Conservation (phyloP, 148 eudicot genomes). For the Rhododendron williamsianum region DNA sequence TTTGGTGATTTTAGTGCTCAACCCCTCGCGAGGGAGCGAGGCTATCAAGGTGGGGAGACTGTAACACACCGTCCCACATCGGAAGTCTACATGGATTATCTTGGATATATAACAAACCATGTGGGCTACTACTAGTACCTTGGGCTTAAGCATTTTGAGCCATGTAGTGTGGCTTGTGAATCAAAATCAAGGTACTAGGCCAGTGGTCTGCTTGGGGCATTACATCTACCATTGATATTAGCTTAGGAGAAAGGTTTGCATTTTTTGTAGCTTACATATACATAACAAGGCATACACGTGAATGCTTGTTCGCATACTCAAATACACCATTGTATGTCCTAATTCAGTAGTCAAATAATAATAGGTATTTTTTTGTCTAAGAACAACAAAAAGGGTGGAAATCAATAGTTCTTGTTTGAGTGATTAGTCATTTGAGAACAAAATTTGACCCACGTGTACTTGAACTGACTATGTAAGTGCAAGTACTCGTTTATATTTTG, state of each 20-base stretch:
- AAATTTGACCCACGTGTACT: not conserved
- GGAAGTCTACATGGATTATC: too few relatives aligned
- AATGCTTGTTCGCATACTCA: not conserved
- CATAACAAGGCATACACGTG: not conserved
- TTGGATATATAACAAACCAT: too few relatives aligned
- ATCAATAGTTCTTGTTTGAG: too few relatives aligned
- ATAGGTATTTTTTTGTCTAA: not conserved
- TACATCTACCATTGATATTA: not conserved
- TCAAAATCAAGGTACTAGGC: too few relatives aligned
- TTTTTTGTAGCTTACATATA: not conserved
- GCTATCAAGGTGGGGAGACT: too few relatives aligned
- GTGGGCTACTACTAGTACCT: too few relatives aligned
- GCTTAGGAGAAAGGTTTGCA: not conserved
- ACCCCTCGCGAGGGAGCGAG: too few relatives aligned
- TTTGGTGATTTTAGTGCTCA: too few relatives aligned
- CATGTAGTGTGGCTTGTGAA: too few relatives aligned
- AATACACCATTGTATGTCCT: not conserved
- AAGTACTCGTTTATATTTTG: not conserved
- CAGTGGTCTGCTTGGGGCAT: too few relatives aligned
- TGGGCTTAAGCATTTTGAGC: too few relatives aligned
- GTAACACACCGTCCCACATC: too few relatives aligned
- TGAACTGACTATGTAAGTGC: not conserved
- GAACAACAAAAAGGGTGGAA: not conserved
- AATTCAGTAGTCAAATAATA: not conserved
- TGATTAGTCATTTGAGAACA: not conserved